Evolutionary conservation across 2,329 filamentous ascomycete genomes (phyloP).

Genomic region (Colletotrichum sp.): DNA sequence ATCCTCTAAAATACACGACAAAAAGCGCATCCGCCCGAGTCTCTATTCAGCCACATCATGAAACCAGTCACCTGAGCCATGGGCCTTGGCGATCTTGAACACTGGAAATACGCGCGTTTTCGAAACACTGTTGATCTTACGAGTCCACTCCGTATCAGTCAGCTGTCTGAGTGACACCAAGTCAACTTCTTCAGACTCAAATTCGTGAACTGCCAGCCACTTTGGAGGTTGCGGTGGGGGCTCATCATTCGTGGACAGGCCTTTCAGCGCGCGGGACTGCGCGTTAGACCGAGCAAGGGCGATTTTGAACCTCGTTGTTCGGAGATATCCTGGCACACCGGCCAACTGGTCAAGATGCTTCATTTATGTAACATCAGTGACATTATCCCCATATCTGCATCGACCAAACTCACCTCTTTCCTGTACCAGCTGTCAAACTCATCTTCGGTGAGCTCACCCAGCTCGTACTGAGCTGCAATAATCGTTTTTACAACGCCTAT

Average conservation of each 20-base stretch:
- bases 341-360: background rate
- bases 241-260: conserved; percentile 23
- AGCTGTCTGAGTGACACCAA: background rate
- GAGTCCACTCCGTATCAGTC: background rate
- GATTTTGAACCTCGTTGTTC: conserved; percentile 27
- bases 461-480: background rate
- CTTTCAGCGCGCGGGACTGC: conserved; percentile 25
- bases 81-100: background rate
- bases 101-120: background rate
- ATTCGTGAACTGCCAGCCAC: background rate
- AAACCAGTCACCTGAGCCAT: background rate
- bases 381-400: background rate
- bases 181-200: background rate
- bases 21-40: background rate
- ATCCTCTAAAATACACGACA: background rate
- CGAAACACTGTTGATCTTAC: background rate
- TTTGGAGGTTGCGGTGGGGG: background rate
- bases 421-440: background rate
- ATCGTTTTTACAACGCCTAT: background rate
- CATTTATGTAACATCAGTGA: background rate
- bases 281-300: conserved; percentile 24
- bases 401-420: background rate
- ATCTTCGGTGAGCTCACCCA: background rate
- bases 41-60: background rate
- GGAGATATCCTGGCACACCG: conserved; percentile 23